These are phyloP conservation scores for Moesziomyces aphidis DNA, from an alignment of 1,284 basidiomycete genomes.

Conservation along the genomic window DNA sequence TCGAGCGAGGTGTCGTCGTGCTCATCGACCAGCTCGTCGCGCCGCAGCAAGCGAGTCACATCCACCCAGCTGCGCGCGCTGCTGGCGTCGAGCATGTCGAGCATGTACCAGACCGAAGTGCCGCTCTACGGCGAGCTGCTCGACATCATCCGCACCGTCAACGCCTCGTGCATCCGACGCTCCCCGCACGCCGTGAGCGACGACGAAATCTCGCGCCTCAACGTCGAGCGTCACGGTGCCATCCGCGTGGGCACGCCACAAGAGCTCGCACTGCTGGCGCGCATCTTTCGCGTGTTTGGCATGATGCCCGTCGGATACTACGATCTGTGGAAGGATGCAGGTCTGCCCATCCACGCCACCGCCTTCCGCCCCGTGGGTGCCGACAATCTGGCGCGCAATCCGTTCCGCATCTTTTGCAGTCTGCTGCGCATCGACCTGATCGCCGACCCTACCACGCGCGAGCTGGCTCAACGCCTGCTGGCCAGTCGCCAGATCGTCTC, in stretches of 20 bases:
- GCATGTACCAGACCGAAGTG: conserved; percentile 69
- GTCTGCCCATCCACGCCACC: conserved; percentile 70
- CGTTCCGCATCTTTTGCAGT: conserved; percentile 70
- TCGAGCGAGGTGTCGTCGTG: conserved; percentile 13
- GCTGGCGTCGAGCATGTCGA: conserved; percentile 67
- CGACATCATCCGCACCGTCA: conserved; percentile 68
- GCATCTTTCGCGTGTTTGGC: conserved; percentile 68
- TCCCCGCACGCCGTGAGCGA: conserved; percentile 39
- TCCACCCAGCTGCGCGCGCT: conserved; percentile 61
- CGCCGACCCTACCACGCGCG: conserved; percentile 51
- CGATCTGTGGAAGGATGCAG: conserved; percentile 67
- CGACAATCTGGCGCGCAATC: conserved; percentile 66
- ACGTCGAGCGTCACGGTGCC: conserved; percentile 70
- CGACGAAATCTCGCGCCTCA: conserved; percentile 59
- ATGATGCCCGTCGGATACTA: conserved; percentile 70
- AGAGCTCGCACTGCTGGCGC: conserved; percentile 68
- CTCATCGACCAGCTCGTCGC: conserved; percentile 9
- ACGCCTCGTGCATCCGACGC: conserved; percentile 52
- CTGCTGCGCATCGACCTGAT: conserved; percentile 69
- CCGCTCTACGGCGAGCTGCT: conserved; percentile 70
- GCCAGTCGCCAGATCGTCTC: conserved; percentile 68
- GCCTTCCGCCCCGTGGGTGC: conserved; percentile 68
- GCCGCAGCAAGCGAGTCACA: conserved; percentile 1
- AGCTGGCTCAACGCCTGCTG: conserved; percentile 61
- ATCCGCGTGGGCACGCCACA: conserved; percentile 69